These are phyloP conservation scores for Alternaria dauci DNA, from an alignment of 2,329 filamentous ascomycete genomes.

Conservation along the genomic window DNA sequence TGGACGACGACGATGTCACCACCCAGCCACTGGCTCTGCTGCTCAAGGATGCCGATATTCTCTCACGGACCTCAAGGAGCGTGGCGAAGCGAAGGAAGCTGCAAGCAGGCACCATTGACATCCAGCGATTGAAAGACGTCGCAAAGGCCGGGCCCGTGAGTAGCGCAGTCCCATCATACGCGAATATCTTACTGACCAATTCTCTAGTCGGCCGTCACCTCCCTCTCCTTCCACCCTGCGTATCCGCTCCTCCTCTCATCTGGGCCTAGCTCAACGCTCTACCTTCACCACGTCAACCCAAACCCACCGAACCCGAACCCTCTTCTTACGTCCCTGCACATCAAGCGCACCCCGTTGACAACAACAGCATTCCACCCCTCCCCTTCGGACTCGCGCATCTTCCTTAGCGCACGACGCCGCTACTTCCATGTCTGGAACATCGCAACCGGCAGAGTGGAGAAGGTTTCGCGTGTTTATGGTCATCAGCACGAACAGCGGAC, in stretches of 20 bases:
- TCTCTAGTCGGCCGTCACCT: constrained; percentile 73
- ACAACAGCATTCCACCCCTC: constrained; percentile 79
- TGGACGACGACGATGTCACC: constrained; percentile 61
- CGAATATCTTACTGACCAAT: constrained; percentile 21
- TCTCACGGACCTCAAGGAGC: constrained; percentile 63
- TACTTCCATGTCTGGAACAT: constrained; percentile 98
- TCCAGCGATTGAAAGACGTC: constrained; percentile 88
- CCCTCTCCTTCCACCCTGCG: constrained; percentile 86
- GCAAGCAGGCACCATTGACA: constrained; percentile 86
- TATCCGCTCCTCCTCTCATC: constrained; percentile 90
- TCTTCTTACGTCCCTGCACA: constrained; percentile 86
- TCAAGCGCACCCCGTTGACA: constrained; percentile 82
- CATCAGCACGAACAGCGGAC: constrained; percentile 82
- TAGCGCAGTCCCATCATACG: constrained; percentile 9
- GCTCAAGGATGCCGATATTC: constrained; percentile 75
- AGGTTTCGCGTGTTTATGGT: constrained; percentile 77
- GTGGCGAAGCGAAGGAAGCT: constrained; percentile 72
- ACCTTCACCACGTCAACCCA: constrained; percentile 86
- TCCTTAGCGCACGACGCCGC: constrained; percentile 84
- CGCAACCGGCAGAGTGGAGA: constrained; percentile 79
- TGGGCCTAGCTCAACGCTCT: constrained; percentile 83
- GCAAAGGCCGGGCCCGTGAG: constrained; percentile 74
- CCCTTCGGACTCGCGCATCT: constrained; percentile 77
- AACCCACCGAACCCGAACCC: constrained; percentile 82
- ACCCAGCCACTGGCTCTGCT: constrained; percentile 81